Conservation (phyloP, 208 protist species). For the Leishmania guyanensis region DNA sequence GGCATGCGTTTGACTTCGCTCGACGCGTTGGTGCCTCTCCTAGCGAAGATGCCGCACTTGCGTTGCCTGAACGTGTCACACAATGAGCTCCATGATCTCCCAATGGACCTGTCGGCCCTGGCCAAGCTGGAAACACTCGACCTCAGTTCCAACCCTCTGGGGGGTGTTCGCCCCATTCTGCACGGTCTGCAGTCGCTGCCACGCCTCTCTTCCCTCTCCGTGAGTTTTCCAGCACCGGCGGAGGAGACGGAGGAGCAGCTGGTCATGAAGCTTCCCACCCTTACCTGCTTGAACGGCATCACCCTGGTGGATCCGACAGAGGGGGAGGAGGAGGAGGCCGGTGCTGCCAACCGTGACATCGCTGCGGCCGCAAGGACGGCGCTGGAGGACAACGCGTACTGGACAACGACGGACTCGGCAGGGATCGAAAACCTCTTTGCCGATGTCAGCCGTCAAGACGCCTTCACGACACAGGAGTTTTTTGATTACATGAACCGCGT, state of each 20-base stretch:
- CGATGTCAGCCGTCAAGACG: constrained; percentile 33
- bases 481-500: constrained; percentile 66
- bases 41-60: constrained; percentile 48
- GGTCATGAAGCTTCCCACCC: constrained; percentile 53
- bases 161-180: constrained; percentile 43
- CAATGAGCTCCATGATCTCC: constrained; percentile 60
- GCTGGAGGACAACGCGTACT: constrained; percentile 23
- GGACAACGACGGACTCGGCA: constrained; percentile 42
- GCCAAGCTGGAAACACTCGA: constrained; percentile 43
- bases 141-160: constrained; percentile 58
- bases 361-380: not conserved
- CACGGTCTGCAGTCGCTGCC: constrained; percentile 58
- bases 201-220: constrained; percentile 44
- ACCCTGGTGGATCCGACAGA: constrained; percentile 17
- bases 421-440: constrained; percentile 47
- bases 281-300: constrained; percentile 23
- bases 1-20: constrained; percentile 48
- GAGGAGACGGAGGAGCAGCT: constrained; percentile 87
- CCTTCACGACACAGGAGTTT: constrained; percentile 50
- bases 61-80: constrained; percentile 42
- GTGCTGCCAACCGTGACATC: not conserved
- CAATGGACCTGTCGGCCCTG: constrained; percentile 56
- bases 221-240: constrained; percentile 51
- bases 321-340: constrained; percentile 2
- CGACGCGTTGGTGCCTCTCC: constrained; percentile 46